Evolutionary conservation across 75 land plant species (phyloP), one percentile per base, ranked within the genome.

Genomic region (Pseudotsuga menziesii): DNA sequence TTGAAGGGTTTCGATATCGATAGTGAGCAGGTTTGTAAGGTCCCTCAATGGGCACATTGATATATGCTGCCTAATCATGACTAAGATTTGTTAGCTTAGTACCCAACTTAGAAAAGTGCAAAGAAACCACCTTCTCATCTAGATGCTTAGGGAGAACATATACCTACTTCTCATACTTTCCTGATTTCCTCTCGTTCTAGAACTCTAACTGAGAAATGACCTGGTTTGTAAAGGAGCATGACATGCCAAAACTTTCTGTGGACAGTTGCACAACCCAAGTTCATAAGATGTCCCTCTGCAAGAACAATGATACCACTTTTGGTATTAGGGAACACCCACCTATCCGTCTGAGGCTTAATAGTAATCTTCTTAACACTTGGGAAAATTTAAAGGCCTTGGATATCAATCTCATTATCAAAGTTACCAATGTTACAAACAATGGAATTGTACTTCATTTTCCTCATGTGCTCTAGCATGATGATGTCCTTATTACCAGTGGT

Each of bases 401-500:
- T 82, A 56, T 83, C 82, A 66, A 86, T 82, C 76, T 86, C 85
- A 60, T 86, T 79, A 64, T 82, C 85, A 60, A 85, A 81, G 58
- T 78, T 80, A 58, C 86, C 86, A 27, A 85, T 81, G 78, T 86
- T 83, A 70, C 85, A 83, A 27, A 86, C 82, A 54, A 82, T 86
- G 56, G 91, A 89, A 76, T 88, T 91, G 83, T 94, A 91, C 89
- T 94, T 94, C 94, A 91, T 94, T 90, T 89, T 86, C 81, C 60
- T 86, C 97, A 94, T 94, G 97, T 94, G 83, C 58, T 78, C 58
- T 20, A 95, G 90, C 98, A 92, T 92, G 83, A 94, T 92, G 87
- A 94, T 90, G 83, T 92, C 95, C 93, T 92, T 94, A 91, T 94
- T 94, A 4, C 95, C 95, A 27, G 98, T 94, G 79, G 98, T 90